A percentile compares a stretch with the other conserved stretches of the same genome.
phyloP scores from a whole-genome alignment of 2,329 filamentous ascomycete species.

The Tympanopsis confertula region DNA sequence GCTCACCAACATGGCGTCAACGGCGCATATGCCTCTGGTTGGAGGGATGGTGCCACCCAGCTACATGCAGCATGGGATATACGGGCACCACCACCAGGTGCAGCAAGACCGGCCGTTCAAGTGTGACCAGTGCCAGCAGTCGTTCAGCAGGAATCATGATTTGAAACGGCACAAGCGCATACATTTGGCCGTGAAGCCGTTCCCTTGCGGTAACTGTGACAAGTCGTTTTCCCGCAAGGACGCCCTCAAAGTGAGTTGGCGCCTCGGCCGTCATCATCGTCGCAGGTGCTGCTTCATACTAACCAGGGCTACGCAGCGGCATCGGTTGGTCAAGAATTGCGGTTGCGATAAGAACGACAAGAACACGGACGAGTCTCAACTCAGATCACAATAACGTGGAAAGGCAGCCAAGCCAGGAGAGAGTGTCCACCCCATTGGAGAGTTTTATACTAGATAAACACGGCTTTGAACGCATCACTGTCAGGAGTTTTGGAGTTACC shows the following conservation, averaged over 20 bases:
- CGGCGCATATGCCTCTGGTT: too few species aligned
- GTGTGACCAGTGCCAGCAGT: slow-evolving; percentile 56
- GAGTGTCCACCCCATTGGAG: too few species aligned
- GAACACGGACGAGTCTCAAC: background rate
- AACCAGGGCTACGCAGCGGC: background rate
- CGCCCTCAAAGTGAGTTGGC: slow-evolving; percentile 46
- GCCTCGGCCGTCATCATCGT: background rate
- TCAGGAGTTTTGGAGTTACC: too few species aligned
- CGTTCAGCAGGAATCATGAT: slow-evolving; percentile 59
- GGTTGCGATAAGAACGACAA: background rate
- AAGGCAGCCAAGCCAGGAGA: too few species aligned
- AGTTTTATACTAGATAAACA: too few species aligned
- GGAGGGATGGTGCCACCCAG: too few species aligned
- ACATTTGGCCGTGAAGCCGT: slow-evolving; percentile 56
- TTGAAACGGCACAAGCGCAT: slow-evolving; percentile 58
- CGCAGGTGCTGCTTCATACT: background rate
- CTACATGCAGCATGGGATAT: too few species aligned
- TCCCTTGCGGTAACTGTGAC: slow-evolving; percentile 54
- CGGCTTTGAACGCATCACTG: too few species aligned
- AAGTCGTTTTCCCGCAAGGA: slow-evolving; percentile 61
- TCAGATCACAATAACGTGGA: too few species aligned
- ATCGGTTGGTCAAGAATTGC: background rate
- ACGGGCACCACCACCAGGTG: too few species aligned
- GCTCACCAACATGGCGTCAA: too few species aligned
- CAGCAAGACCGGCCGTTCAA: slow-evolving; percentile 54